Conservation (phyloP, 2,329 filamentous ascomycete genomes). For the Stachybotrys chlorohalonatus region DNA sequence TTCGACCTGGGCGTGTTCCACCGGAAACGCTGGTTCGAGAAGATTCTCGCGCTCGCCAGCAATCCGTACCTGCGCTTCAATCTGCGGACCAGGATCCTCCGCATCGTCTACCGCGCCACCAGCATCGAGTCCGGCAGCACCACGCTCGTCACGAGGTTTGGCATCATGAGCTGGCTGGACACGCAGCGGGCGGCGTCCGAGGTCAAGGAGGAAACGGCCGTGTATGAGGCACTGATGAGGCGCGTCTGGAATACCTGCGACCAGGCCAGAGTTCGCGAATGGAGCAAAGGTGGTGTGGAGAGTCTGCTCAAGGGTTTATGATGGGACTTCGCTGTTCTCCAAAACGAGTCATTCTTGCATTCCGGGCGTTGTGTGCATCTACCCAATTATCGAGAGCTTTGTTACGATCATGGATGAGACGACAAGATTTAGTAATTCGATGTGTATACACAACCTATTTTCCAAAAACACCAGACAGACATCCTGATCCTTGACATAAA, state of each 20-base stretch:
- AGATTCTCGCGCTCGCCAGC: constrained; percentile 58
- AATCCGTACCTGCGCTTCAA: constrained; percentile 54
- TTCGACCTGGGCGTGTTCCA: constrained; percentile 53
- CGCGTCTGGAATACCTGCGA: constrained; percentile 59
- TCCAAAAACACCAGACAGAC: neutral
- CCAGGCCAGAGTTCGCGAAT: constrained; percentile 51
- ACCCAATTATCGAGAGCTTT: too few relatives aligned
- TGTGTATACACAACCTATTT: neutral
- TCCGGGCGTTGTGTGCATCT: too few relatives aligned
- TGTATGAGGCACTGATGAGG: constrained; percentile 45
- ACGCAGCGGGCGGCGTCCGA: constrained; percentile 41
- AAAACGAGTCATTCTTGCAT: too few relatives aligned
- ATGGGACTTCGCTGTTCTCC: neutral
- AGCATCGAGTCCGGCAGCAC: constrained; percentile 64
- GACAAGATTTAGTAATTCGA: neutral
- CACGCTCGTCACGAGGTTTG: constrained; percentile 70
- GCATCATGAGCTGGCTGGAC: constrained; percentile 66
- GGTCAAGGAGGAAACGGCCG: constrained; percentile 31
- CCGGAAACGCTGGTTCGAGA: constrained; percentile 61
- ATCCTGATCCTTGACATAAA: neutral
- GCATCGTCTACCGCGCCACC: constrained; percentile 58
- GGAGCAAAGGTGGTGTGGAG: constrained; percentile 49
- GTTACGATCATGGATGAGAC: neutral
- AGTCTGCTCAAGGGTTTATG: constrained; percentile 13
- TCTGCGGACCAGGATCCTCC: constrained; percentile 49